These are phyloP conservation scores for Ziziphus jujuba DNA, from an alignment of 306 rosid genomes.

Conservation along the genomic window DNA sequence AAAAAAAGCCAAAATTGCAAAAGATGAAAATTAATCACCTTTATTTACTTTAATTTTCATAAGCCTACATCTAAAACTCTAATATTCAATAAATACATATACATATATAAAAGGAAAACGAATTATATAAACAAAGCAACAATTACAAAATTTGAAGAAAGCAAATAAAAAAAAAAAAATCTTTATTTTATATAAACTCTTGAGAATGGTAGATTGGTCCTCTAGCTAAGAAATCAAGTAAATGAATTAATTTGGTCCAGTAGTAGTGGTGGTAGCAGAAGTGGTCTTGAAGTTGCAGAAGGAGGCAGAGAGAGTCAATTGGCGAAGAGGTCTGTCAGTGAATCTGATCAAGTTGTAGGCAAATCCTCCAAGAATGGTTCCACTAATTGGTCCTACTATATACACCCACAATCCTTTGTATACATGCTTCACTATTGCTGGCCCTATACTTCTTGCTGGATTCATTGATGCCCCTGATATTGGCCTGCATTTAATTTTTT, in stretches of 20 bases:
- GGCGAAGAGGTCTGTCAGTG: conserved; percentile 19
- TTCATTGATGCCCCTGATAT: conserved; percentile 74
- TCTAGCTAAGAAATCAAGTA: neutral
- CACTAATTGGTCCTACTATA: conserved; percentile 31
- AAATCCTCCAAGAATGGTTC: conserved; percentile 30
- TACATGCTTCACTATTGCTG: conserved; percentile 42
- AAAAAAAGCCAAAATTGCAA: no score
- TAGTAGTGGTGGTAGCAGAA: no score
- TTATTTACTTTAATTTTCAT: no score
- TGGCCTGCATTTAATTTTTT: conserved; percentile 47
- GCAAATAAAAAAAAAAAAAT: no score
- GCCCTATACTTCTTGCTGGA: conserved; percentile 76
- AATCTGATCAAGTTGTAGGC: conserved; percentile 24
- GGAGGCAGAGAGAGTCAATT: conserved; percentile 5
- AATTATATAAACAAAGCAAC: no score
- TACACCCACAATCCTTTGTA: conserved; percentile 40
- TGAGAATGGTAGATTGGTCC: no score
- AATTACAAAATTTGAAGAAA: no score
- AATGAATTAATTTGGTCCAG: neutral
- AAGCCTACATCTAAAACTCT: no score
- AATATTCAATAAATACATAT: no score
- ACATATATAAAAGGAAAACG: no score
- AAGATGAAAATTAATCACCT: no score
- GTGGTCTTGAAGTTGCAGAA: conserved; percentile 3
- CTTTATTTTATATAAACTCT: no score